These are phyloP conservation scores for Neodidymelliopsis sp. DNA, from an alignment of 2,329 filamentous ascomycete species.

Conservation along the genomic window DNA sequence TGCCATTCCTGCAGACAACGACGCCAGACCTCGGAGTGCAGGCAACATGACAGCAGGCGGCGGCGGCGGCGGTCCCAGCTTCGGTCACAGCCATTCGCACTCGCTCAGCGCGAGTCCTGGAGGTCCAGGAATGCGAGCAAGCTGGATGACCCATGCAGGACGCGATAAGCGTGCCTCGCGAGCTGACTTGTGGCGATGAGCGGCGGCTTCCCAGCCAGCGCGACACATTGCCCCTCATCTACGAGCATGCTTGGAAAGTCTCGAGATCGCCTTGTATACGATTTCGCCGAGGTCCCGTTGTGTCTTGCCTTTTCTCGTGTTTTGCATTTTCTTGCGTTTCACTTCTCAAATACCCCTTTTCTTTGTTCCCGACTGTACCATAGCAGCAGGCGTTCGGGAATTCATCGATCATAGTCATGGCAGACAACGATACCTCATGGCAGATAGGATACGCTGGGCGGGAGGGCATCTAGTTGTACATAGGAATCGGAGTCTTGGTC, in stretches of 20 bases:
- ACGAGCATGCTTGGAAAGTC: neutral
- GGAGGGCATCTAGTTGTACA: conserved; percentile 17
- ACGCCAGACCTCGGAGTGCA: conserved; percentile 46
- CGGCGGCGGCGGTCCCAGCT: conserved; percentile 24
- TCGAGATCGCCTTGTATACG: neutral
- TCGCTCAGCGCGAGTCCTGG: conserved; percentile 32
- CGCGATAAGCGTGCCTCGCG: conserved; percentile 44
- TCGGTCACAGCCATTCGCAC: conserved; percentile 34
- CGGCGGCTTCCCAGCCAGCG: neutral
- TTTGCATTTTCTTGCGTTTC: conserved; percentile 13
- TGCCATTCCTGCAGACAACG: conserved; percentile 60
- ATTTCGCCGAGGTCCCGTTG: neutral
- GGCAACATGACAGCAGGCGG: conserved; percentile 35
- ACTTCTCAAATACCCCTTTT: conserved; percentile 25
- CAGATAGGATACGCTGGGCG: conserved; percentile 3
- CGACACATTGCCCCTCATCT: no score
- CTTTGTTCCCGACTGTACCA: conserved; percentile 16
- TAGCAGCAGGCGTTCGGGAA: conserved; percentile 17
- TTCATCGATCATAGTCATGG: neutral
- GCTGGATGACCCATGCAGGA: conserved; percentile 43
- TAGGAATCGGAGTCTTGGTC: conserved; percentile 15
- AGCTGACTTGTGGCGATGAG: conserved; percentile 47
- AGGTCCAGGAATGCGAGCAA: conserved; percentile 31
- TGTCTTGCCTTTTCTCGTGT: neutral
- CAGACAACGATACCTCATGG: conserved; percentile 9